Conservation (phyloP, 352 stramenopile species). For the Globisporangium barbulae region DNA sequence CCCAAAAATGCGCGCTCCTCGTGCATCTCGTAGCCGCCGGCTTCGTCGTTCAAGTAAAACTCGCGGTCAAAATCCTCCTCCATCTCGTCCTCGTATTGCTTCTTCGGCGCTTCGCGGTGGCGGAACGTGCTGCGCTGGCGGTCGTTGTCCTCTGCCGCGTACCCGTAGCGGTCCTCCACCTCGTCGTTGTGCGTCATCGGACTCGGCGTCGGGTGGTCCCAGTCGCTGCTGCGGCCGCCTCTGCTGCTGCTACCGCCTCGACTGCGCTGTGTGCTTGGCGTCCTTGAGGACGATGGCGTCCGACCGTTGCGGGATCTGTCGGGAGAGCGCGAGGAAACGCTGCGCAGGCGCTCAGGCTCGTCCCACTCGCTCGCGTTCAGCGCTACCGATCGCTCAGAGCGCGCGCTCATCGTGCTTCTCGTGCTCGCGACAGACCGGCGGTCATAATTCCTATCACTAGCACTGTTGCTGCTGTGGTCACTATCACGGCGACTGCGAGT, state of each 20-base stretch:
- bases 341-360: conserved; percentile 62
- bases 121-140: conserved; percentile 2
- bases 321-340: conserved; percentile 23
- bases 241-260: conserved; percentile 9
- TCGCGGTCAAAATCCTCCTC: conserved; percentile 94
- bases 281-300: conserved; percentile 7
- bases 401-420: conserved; percentile 20
- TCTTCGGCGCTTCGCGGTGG: conserved; percentile 50
- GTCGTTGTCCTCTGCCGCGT: conserved; percentile 13
- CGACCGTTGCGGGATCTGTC: conserved; percentile 3
- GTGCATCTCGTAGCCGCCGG: conserved; percentile 44
- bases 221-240: conserved; percentile 27
- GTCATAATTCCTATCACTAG: neutral
- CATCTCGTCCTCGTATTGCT: conserved; percentile 71
- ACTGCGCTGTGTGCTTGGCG: conserved; percentile 23
- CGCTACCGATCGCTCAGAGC: conserved; percentile 27
- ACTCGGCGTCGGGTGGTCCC: conserved; percentile 47
- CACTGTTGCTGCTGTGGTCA: neutral
- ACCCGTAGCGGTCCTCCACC: conserved; percentile 11
- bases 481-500: neutral
- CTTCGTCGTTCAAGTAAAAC: conserved; percentile 95
- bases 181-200: conserved; percentile 22
- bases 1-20: conserved; percentile 90
- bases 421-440: conserved; percentile 16
- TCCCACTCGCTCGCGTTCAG: conserved; percentile 77